Percentiles rank a stretch among this genome's conserved stretches.
phyloP scores from a whole-genome alignment of 78 protist species.

The Dictyostelium capitatum region DNA sequence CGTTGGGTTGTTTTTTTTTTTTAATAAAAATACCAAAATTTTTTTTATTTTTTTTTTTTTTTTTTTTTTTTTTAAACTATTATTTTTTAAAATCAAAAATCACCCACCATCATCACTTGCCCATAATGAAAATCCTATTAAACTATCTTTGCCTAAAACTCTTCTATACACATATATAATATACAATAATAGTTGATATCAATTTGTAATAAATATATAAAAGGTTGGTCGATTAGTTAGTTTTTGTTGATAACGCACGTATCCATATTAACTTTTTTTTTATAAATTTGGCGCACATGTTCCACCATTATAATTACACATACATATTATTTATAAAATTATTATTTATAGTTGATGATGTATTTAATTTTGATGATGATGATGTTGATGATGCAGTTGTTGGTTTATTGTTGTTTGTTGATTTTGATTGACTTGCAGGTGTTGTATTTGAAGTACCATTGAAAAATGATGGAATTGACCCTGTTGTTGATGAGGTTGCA shows the following conservation, averaged over 20 bases:
- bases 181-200: not conserved
- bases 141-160: not conserved
- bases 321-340: not conserved
- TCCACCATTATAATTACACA: no score
- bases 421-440: not conserved
- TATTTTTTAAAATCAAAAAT: constrained; percentile 12
- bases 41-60: no score
- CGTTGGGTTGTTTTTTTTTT: no score
- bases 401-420: not conserved
- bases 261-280: no score
- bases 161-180: not conserved
- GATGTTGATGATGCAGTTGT: not conserved
- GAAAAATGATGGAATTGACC: not conserved
- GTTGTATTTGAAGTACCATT: not conserved
- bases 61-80: no score
- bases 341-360: not conserved
- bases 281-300: no score
- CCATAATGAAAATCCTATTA: constrained; percentile 18
- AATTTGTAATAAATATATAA: no score
- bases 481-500: not conserved
- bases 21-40: no score
- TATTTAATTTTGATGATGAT: not conserved
- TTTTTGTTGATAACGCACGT: no score
- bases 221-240: no score
- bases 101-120: constrained; percentile 55